phyloP scores from a whole-genome alignment of 305 asterid genomes.

The Solanum hybrid region DNA sequence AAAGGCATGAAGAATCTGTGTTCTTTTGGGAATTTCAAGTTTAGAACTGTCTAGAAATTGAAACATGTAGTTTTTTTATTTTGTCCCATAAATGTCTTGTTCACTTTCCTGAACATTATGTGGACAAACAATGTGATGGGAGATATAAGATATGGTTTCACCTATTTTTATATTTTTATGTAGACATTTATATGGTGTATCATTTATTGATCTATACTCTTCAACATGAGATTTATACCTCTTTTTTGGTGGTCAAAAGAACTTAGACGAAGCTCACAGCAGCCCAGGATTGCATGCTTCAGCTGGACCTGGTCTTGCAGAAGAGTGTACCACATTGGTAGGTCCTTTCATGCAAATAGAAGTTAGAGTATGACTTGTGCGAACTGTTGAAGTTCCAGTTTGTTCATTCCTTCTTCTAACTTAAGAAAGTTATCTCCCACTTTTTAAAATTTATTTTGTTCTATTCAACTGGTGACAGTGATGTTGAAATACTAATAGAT shows the following conservation, averaged over 20 bases:
- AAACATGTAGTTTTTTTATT: not conserved
- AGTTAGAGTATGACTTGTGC: not conserved
- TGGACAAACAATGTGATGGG: not conserved
- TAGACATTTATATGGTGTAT: not conserved
- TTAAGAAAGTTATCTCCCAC: not conserved
- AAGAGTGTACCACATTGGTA: conserved; percentile 76
- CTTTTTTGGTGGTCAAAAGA: conserved; percentile 33
- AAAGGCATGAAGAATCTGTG: not conserved
- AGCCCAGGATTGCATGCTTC: conserved; percentile 85
- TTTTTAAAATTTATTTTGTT: not conserved
- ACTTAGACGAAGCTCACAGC: conserved; percentile 74
- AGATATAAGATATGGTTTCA: not conserved
- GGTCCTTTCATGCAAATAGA: conserved; percentile 3
- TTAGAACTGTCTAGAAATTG: not conserved
- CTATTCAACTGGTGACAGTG: not conserved
- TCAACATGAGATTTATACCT: conserved; percentile 6
- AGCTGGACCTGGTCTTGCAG: conserved; percentile 86
- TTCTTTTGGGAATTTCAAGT: not conserved
- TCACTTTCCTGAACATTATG: not conserved
- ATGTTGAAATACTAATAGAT: not conserved
- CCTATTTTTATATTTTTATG: not conserved
- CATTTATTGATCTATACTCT: not conserved
- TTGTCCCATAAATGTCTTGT: not conserved
- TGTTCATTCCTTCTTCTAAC: not conserved
- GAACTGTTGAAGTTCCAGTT: conserved; percentile 2